These are phyloP conservation scores for Metschnikowia picachoensis DNA, from an alignment of 805 yeast species.

Conservation along the genomic window DNA sequence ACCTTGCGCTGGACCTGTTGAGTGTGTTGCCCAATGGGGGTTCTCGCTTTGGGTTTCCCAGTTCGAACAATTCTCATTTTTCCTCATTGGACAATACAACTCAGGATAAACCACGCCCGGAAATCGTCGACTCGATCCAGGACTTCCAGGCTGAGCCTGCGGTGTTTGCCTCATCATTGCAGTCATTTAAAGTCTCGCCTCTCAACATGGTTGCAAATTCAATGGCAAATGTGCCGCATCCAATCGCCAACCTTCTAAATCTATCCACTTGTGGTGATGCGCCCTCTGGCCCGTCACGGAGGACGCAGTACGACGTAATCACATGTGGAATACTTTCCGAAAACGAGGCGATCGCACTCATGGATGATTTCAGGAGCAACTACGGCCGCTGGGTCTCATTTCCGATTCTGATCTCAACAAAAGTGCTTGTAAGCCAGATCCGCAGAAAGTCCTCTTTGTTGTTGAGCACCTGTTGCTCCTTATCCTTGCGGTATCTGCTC, in stretches of 20 bases:
- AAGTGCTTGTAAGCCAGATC: constrained; percentile 46
- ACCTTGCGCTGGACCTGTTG: constrained; percentile 1
- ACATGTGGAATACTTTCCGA: constrained; percentile 45
- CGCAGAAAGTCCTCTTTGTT: constrained; percentile 54
- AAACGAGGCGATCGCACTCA: constrained; percentile 45
- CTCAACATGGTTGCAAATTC: constrained; percentile 37
- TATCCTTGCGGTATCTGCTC: constrained; percentile 52
- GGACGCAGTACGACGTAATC: constrained; percentile 44
- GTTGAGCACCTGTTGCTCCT: constrained; percentile 62
- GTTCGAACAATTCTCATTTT: background rate
- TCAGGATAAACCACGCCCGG: constrained; percentile 1
- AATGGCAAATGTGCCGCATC: constrained; percentile 30
- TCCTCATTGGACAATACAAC: background rate
- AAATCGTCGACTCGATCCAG: background rate
- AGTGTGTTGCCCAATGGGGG: background rate
- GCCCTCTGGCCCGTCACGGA: constrained; percentile 10
- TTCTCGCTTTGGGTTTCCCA: constrained; percentile 1
- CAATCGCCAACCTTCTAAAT: constrained; percentile 30
- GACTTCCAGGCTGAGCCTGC: background rate
- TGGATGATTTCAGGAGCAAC: constrained; percentile 58
- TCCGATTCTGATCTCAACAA: constrained; percentile 50
- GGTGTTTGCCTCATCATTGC: constrained; percentile 24
- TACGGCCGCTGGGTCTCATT: constrained; percentile 79
- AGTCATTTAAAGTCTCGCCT: constrained; percentile 42
- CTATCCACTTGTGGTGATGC: constrained; percentile 9